These are phyloP conservation scores for Psilocybe azurescens DNA, from an alignment of 768 basidiomycete species.

Conservation along the genomic window DNA sequence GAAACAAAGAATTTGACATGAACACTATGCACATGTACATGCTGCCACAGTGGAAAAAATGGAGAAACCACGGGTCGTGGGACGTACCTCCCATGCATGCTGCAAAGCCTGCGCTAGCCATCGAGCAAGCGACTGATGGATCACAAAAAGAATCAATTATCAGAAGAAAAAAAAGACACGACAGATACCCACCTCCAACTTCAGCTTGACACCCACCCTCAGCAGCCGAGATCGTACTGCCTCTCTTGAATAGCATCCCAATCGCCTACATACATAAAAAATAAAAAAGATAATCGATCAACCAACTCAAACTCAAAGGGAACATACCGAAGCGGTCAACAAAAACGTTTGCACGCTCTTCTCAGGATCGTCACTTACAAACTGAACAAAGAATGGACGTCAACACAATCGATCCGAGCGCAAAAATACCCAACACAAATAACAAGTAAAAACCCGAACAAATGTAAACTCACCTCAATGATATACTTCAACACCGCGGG, in stretches of 20 bases:
- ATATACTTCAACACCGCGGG: slow-evolving; percentile 93
- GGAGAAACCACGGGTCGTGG: slow-evolving; percentile 8
- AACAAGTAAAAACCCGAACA: slow-evolving; percentile 2
- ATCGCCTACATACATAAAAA: slow-evolving; percentile 62
- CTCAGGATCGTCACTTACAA: slow-evolving; percentile 90
- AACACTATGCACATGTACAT: background rate
- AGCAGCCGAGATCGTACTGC: slow-evolving; percentile 95
- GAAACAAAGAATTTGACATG: slow-evolving; percentile 4
- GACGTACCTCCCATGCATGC: slow-evolving; percentile 88
- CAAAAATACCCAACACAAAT: too few species aligned
- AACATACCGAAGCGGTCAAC: slow-evolving; percentile 80
- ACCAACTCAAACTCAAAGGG: background rate
- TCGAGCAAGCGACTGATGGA: slow-evolving; percentile 83
- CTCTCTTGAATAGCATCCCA: slow-evolving; percentile 96
- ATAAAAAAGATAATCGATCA: background rate
- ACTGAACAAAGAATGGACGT: slow-evolving; percentile 30
- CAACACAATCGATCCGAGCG: too few species aligned
- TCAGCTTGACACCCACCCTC: slow-evolving; percentile 97
- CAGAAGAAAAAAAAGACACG: background rate
- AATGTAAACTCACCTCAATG: slow-evolving; percentile 57
- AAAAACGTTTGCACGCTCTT: slow-evolving; percentile 89
- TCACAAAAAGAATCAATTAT: background rate
- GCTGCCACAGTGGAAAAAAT: too few species aligned
- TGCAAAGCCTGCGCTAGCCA: slow-evolving; percentile 94
- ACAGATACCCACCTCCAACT: slow-evolving; percentile 71